Evolutionary conservation across 164 flowering plant genomes (phyloP).

Genomic region (Euptelea pleiosperma): DNA sequence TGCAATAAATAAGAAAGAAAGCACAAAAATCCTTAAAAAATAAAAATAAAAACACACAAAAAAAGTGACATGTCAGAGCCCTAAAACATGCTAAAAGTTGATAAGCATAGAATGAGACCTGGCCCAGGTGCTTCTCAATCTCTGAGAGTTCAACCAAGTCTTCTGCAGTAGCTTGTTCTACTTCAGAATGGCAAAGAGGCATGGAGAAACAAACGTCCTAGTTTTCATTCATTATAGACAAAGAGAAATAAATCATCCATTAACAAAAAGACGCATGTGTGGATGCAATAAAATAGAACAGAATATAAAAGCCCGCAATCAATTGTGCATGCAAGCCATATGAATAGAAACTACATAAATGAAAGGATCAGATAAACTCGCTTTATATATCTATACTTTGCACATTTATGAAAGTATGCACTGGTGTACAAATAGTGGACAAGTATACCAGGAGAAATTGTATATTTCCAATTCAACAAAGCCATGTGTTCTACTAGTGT

Average conservation of each 20-base stretch:
- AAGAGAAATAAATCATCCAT: constrained; percentile 2
- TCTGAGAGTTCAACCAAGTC: constrained; percentile 90
- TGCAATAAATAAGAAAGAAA: constrained; percentile 27
- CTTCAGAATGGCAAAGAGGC: constrained; percentile 79
- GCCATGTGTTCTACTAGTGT: too few species aligned
- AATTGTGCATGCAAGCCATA: too few species aligned
- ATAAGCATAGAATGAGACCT: constrained; percentile 44
- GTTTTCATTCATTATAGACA: constrained; percentile 1
- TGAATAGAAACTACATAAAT: not conserved
- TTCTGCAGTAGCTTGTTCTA: constrained; percentile 70
- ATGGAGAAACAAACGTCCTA: constrained; percentile 81
- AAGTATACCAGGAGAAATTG: too few species aligned
- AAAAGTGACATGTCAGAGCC: not conserved
- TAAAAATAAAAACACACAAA: too few species aligned
- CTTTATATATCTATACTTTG: too few species aligned
- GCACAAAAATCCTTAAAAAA: not conserved
- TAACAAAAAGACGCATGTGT: not conserved
- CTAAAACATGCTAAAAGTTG: not conserved
- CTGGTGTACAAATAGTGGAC: too few species aligned
- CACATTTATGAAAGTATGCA: too few species aligned
- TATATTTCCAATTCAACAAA: too few species aligned
- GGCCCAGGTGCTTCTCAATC: constrained; percentile 83
- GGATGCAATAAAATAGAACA: not conserved
- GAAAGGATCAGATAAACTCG: not conserved
- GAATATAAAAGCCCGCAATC: too few species aligned